Base-by-base conservation (phyloP, 225 moss, liverwort and hornwort genomes). In the Marchantia polymorpha region DNA sequence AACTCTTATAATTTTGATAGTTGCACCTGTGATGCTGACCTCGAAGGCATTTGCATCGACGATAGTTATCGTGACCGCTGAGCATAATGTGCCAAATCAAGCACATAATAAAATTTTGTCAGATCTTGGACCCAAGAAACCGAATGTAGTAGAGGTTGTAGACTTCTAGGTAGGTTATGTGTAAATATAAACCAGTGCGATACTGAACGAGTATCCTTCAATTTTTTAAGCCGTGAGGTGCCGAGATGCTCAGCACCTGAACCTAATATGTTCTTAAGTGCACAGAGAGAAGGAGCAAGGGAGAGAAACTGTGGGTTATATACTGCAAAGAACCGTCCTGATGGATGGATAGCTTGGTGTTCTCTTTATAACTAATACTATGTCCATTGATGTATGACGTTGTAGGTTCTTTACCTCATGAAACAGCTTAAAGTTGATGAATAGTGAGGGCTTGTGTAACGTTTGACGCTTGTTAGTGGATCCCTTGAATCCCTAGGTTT, bases 41-140 rank as follows among this genome's bases (percentile, higher is more conserved):
- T 13, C 10, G 20, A 52, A 7, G 31, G 39, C 74, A 56, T 74
- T 6, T 6, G 39, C 54, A 14, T 29, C 73, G 29, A 74, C 23
- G 53, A 29, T 15, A 23, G 14, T 53, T 12, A 29, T 60, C 22
- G 58, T 31, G 75, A 39, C 31, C 17, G 19, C 53, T 29, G 73
- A 20, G 19, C 10, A n/a, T 27, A 54, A 25, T 52, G 53, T 26
- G 25, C 13, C 53, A 54, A 29, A 75, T 59, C 30, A 75, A 75
- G 75, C 31, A 59, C 75, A 75, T 75, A 3, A 55, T 19, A 30
- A 56, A 75, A 59, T 56, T 75, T 75, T 75, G 56, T 56, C 30
- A 58, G 75, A 46, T 30, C 39, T 59, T 58, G 58, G 51, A 27
- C 25, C 16, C 27, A 39, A 52, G 52, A 52, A 29, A 58, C 11